Percentiles rank a stretch among this genome's conserved stretches.
Conservation (phyloP, 1,139 yeast species). For the Yamadazyma dendronema region DNA sequence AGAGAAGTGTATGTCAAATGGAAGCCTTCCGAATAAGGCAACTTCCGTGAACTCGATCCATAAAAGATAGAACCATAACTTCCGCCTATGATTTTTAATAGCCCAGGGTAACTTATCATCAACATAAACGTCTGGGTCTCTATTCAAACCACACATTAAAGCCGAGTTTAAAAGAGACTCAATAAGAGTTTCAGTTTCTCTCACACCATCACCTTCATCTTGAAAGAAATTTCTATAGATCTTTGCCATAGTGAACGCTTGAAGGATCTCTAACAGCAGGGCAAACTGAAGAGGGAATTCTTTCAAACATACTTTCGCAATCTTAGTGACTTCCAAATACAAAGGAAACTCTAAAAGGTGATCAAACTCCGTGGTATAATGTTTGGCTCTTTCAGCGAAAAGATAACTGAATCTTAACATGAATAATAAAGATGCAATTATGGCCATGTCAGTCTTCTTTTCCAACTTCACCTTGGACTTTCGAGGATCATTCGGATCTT, state of each 20-base stretch:
- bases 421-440: conserved; percentile 22
- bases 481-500: conserved; percentile 5
- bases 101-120: conserved; percentile 26
- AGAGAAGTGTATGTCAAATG: conserved; percentile 15
- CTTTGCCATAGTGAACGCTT: conserved; percentile 36
- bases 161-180: conserved; percentile 43
- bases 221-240: conserved; percentile 28
- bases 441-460: conserved; percentile 26
- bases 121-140: conserved; percentile 43
- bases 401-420: conserved; percentile 28
- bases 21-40: conserved; percentile 34
- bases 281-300: conserved; percentile 35
- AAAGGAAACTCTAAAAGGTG: conserved; percentile 23
- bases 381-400: conserved; percentile 16
- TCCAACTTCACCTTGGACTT: conserved; percentile 19
- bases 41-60: conserved; percentile 13
- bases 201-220: conserved; percentile 38
- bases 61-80: conserved; percentile 34
- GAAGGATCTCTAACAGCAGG: conserved; percentile 46
- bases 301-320: conserved; percentile 33
- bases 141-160: conserved; percentile 48
- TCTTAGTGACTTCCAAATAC: conserved; percentile 26
- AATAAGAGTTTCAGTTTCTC: conserved; percentile 13
- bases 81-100: conserved; percentile 43
- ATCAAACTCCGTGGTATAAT: neutral